phyloP scores from a whole-genome alignment of 1,284 basidiomycete species.

The Serendipita sp. region DNA sequence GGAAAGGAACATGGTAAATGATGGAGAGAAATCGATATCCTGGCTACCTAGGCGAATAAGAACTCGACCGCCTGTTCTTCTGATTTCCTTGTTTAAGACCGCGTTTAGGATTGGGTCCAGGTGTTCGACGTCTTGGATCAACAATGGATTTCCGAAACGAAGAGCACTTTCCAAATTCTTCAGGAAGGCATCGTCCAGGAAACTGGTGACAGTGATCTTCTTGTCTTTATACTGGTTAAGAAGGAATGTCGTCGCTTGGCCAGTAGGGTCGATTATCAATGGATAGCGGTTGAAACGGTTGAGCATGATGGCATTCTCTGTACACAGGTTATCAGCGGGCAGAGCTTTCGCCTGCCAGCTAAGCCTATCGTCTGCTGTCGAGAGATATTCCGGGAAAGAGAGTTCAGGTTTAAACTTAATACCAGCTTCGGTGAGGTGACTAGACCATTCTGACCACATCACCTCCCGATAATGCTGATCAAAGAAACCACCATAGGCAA shows the following conservation, averaged over 20 bases:
- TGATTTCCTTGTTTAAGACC: conserved; percentile 92
- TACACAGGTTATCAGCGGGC: conserved; percentile 89
- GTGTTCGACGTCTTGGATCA: conserved; percentile 97
- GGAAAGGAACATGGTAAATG: conserved; percentile 98
- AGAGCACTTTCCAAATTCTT: conserved; percentile 98
- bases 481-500: conserved; percentile 97
- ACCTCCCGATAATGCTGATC: conserved; percentile 95
- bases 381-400: conserved; percentile 88
- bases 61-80: conserved; percentile 90
- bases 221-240: conserved; percentile 90
- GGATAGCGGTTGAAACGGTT: conserved; percentile 97
- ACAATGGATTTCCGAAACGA: conserved; percentile 92
- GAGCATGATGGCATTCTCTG: conserved; percentile 98
- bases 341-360: conserved; percentile 92
- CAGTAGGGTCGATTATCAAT: conserved; percentile 95
- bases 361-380: conserved; percentile 91
- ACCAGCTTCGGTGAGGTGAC: conserved; percentile 76
- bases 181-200: conserved; percentile 96
- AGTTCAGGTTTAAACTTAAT: conserved; percentile 90
- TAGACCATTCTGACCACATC: conserved; percentile 94
- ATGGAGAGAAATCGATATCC: conserved; percentile 98
- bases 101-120: conserved; percentile 97
- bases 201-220: conserved; percentile 96
- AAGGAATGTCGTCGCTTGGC: conserved; percentile 92
- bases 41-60: conserved; percentile 96